Conservation (phyloP, 139 green algal genomes). For the Asterochloris erici region DNA sequence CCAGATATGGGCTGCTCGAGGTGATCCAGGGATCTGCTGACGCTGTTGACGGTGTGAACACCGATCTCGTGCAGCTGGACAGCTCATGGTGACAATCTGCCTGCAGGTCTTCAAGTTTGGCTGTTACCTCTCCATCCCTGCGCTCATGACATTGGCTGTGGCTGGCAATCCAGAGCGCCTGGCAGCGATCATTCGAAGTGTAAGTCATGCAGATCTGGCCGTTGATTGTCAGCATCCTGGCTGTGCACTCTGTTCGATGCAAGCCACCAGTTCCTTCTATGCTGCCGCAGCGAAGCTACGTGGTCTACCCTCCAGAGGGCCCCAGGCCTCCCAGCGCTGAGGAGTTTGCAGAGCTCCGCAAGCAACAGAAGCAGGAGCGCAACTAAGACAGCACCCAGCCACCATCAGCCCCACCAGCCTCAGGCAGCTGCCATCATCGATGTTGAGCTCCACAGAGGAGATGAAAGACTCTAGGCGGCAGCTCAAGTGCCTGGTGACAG, state of each 20-base stretch:
- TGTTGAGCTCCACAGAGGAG: conserved; percentile 10
- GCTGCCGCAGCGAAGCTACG: conserved; percentile 32
- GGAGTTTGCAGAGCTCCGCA: conserved; percentile 24
- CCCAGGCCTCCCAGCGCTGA: conserved; percentile 27
- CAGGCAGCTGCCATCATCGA: not conserved
- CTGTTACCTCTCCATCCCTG: conserved; percentile 65
- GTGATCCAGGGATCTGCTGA: no score
- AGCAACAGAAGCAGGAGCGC: conserved; percentile 19
- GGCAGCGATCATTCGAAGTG: conserved; percentile 54
- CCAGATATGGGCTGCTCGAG: no score
- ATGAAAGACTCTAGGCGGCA: conserved; percentile 24
- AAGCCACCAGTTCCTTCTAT: not conserved
- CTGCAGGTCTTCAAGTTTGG: conserved; percentile 73
- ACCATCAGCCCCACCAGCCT: not conserved
- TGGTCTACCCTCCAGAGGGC: conserved; percentile 42
- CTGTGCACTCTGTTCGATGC: not conserved
- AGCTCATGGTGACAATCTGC: not conserved
- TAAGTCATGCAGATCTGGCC: conserved; percentile 27
- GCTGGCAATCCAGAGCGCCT: conserved; percentile 53
- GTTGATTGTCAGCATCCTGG: not conserved
- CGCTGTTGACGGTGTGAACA: no score
- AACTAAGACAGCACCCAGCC: not conserved
- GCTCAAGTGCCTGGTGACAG: conserved; percentile 63
- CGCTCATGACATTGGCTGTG: conserved; percentile 61
- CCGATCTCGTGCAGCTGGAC: no score